phyloP scores from a whole-genome alignment of 306 rosid species.

The Aeschynomene evenia region DNA sequence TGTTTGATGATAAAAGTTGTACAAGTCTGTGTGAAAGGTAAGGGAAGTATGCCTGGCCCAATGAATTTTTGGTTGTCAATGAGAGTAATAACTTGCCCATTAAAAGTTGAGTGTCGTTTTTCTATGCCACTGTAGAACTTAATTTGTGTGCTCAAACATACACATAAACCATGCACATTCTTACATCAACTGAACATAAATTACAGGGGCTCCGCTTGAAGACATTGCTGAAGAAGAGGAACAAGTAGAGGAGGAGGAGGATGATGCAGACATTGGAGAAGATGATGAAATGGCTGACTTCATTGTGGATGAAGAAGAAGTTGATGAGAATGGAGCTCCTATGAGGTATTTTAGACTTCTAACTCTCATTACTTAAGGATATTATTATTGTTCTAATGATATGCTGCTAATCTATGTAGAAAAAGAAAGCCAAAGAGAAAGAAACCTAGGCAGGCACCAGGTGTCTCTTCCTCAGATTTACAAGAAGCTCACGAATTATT shows the following conservation, averaged over 20 bases:
- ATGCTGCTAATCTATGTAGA: slow-evolving; percentile 37
- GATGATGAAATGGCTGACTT: slow-evolving; percentile 99
- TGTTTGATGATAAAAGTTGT: background rate
- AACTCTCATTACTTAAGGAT: background rate
- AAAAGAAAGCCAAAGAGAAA: slow-evolving; percentile 59
- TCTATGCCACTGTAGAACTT: slow-evolving; percentile 2
- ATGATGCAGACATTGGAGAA: slow-evolving; percentile 87
- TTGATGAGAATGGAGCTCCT: slow-evolving; percentile 76
- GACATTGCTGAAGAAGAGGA: slow-evolving; percentile 96
- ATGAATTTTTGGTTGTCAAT: background rate
- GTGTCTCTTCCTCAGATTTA: slow-evolving; percentile 84
- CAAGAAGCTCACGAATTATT: slow-evolving; percentile 96
- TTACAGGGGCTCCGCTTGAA: slow-evolving; percentile 73
- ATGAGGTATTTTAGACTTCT: slow-evolving; percentile 52
- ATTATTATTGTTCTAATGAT: slow-evolving; percentile 22
- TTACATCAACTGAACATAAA: slow-evolving; percentile 1
- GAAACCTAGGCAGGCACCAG: slow-evolving; percentile 69
- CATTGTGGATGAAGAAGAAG: slow-evolving; percentile 86
- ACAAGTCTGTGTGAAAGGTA: background rate
- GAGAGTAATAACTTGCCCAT: background rate
- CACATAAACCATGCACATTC: background rate
- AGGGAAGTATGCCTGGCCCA: background rate
- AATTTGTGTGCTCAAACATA: slow-evolving; percentile 1
- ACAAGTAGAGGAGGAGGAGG: slow-evolving; percentile 76
- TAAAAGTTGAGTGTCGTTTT: background rate